Conservation (phyloP, 2,329 filamentous ascomycete genomes). For the Paracoccidioides lutzii region DNA sequence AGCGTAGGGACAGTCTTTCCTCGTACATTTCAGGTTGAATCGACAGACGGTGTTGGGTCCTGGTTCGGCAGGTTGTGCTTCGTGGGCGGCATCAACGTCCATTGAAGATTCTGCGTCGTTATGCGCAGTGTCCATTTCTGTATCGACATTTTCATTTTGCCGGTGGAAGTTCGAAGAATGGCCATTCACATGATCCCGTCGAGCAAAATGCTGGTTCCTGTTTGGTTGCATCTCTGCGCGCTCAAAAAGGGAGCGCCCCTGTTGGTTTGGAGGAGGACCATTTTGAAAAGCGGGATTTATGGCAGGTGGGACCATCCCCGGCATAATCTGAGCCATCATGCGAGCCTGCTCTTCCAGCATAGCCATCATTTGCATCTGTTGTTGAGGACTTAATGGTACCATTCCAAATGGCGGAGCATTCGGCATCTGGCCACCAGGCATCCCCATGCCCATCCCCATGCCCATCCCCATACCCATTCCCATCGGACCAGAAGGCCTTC, state of each 20-base stretch:
- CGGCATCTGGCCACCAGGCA: slow-evolving; percentile 20
- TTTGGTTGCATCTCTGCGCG: slow-evolving; percentile 43
- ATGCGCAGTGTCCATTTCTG: slow-evolving; percentile 16
- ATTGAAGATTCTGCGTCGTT: slow-evolving; percentile 28
- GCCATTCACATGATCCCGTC: not conserved
- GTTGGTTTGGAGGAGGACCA: slow-evolving; percentile 27
- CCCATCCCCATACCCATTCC: slow-evolving; percentile 28
- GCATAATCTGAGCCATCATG: slow-evolving; percentile 65
- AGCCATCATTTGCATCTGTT: slow-evolving; percentile 61
- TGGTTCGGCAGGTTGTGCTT: slow-evolving; percentile 39
- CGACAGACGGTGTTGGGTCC: slow-evolving; percentile 62
- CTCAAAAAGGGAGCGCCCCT: slow-evolving; percentile 58
- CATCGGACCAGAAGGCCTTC: slow-evolving; percentile 32
- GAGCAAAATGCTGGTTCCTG: slow-evolving; percentile 2
- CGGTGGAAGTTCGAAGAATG: slow-evolving; percentile 3
- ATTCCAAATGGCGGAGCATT: slow-evolving; percentile 30
- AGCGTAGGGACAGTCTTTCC: slow-evolving; percentile 80
- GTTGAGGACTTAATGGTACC: slow-evolving; percentile 48
- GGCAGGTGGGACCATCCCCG: slow-evolving; percentile 40
- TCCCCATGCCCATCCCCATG: slow-evolving; percentile 16
- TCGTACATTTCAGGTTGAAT: slow-evolving; percentile 79
- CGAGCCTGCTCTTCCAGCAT: slow-evolving; percentile 77
- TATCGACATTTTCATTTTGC: slow-evolving; percentile 3
- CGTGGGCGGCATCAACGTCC: slow-evolving; percentile 17
- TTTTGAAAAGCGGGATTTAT: slow-evolving; percentile 43